phyloP scores from a whole-genome alignment of 805 yeast genomes.

The Wickerhamiella shivajii region DNA sequence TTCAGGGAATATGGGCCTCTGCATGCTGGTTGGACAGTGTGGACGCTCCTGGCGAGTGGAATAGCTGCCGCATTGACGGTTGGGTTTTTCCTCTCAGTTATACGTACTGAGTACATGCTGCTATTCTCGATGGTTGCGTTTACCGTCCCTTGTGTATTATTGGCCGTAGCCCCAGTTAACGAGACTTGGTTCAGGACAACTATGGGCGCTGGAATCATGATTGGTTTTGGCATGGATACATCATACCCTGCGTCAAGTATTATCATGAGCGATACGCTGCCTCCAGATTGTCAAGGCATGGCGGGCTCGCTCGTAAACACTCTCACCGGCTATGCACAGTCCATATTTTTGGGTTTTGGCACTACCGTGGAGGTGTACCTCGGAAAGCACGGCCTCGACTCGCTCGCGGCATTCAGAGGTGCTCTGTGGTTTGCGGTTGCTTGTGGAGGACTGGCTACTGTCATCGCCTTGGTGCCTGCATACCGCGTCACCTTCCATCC shows the following conservation, averaged over 20 bases:
- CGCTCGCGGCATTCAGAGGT: constrained; percentile 37
- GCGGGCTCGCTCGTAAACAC: constrained; percentile 65
- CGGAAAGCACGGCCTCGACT: neutral
- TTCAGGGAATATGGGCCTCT: constrained; percentile 36
- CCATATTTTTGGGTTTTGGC: constrained; percentile 56
- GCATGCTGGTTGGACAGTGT: constrained; percentile 31
- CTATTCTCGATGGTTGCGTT: constrained; percentile 40
- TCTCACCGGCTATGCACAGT: constrained; percentile 55
- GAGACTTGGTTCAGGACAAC: constrained; percentile 47
- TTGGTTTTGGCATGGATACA: constrained; percentile 64
- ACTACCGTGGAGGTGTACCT: constrained; percentile 24
- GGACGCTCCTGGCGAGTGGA: constrained; percentile 39
- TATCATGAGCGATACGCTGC: constrained; percentile 43
- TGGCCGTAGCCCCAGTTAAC: constrained; percentile 30
- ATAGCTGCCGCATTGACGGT: constrained; percentile 39
- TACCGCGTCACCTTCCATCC: too few species aligned
- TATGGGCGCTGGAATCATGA: constrained; percentile 41
- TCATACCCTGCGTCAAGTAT: constrained; percentile 65
- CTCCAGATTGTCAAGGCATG: constrained; percentile 55
- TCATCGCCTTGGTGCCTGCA: too few species aligned
- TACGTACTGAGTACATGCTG: constrained; percentile 39
- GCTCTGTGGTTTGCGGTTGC: constrained; percentile 52
- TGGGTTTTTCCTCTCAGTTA: constrained; percentile 32
- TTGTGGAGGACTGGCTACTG: constrained; percentile 36
- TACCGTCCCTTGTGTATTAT: constrained; percentile 32